Percentiles rank a stretch among this genome's conserved stretches.
phyloP scores from a whole-genome alignment of 2,329 filamentous ascomycete species.

The Neofusicoccum laricinum region DNA sequence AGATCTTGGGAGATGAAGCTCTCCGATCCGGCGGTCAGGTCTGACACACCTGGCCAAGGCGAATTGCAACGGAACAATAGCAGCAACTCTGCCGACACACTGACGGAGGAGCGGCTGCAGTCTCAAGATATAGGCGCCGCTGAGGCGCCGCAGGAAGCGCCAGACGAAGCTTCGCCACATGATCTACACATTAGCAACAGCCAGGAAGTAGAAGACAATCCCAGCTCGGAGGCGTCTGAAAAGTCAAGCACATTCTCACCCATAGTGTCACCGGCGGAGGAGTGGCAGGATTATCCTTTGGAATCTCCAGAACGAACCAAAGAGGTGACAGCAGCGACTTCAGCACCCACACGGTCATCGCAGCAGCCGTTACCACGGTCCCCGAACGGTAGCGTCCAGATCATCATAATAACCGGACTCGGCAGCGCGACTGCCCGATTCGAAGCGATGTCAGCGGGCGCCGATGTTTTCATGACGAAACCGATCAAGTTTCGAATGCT shows the following conservation, averaged over 20 bases:
- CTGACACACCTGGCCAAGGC: not conserved
- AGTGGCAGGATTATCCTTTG: not conserved
- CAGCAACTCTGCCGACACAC: not conserved
- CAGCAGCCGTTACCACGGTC: no score
- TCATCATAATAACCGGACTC: conserved; percentile 54
- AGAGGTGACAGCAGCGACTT: conserved; percentile 10
- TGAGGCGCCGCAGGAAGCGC: not conserved
- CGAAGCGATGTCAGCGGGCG: conserved; percentile 51
- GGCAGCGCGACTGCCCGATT: conserved; percentile 48
- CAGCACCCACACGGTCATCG: conserved; percentile 23
- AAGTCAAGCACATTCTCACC: no score
- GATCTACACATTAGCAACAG: no score
- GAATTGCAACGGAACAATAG: not conserved
- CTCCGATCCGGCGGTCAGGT: not conserved
- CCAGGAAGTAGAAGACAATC: no score
- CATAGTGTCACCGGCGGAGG: no score
- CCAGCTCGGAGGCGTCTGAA: no score
- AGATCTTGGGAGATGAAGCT: not conserved
- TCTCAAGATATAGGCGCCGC: not conserved
- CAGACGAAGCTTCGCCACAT: not conserved
- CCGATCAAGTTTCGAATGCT: conserved; percentile 40
- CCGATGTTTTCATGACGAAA: conserved; percentile 57
- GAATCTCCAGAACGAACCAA: not conserved
- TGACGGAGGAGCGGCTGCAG: not conserved
- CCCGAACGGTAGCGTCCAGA: conserved; percentile 23